Evolutionary conservation across 2,329 filamentous ascomycete species (phyloP).

Genomic region (Macrophomina phaseolina): DNA sequence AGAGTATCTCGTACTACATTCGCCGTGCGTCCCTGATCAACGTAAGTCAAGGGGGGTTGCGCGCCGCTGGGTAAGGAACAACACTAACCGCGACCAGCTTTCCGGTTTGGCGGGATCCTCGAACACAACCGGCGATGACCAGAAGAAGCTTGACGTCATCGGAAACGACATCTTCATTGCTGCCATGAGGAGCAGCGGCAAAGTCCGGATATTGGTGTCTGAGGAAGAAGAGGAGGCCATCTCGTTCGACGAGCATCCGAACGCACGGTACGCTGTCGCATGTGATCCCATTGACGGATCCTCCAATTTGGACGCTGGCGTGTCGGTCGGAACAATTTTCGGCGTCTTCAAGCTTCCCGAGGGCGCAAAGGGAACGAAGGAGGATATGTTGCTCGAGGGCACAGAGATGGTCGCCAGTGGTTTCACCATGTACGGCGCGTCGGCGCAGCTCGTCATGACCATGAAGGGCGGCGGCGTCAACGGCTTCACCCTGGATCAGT

Average conservation of each 20-base stretch:
- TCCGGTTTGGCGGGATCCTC: slow-evolving; percentile 93
- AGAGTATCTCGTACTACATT: slow-evolving; percentile 99
- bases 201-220: slow-evolving; percentile 90
- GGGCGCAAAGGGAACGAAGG: slow-evolving; percentile 72
- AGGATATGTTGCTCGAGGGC: slow-evolving; percentile 87
- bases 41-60: slow-evolving; percentile 40
- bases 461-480: slow-evolving; percentile 93
- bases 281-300: slow-evolving; percentile 98
- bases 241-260: slow-evolving; percentile 75
- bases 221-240: slow-evolving; percentile 97
- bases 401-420: slow-evolving; percentile 90
- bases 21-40: slow-evolving; percentile 94
- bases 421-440: slow-evolving; percentile 99
- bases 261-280: slow-evolving; percentile 87
- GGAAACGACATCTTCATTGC: slow-evolving; percentile 97
- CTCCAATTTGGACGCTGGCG: slow-evolving; percentile 96
- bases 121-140: slow-evolving; percentile 95
- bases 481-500: slow-evolving; percentile 96
- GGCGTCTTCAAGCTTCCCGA: slow-evolving; percentile 89
- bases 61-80: background rate
- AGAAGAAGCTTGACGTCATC: slow-evolving; percentile 99
- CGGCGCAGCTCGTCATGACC: slow-evolving; percentile 93
- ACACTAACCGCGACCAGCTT: slow-evolving; percentile 54
- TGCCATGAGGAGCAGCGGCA: slow-evolving; percentile 90
- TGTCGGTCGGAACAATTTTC: slow-evolving; percentile 98